A percentile compares a stretch with the other conserved stretches of the same genome.
These are phyloP conservation scores for Phytophthora ramorum DNA, from an alignment of 352 stramenopile genomes.

Conservation along the genomic window DNA sequence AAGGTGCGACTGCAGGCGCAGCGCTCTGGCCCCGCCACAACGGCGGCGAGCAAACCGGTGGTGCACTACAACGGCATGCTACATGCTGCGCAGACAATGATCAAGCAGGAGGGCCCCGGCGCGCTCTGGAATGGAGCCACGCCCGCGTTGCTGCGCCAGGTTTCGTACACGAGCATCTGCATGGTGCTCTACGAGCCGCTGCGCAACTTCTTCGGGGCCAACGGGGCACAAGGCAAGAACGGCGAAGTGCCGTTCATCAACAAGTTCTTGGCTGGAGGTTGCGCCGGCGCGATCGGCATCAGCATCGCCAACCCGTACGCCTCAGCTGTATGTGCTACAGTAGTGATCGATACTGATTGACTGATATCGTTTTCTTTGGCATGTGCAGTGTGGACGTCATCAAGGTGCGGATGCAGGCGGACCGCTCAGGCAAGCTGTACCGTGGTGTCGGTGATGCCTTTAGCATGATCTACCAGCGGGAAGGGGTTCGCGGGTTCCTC, in stretches of 20 bases:
- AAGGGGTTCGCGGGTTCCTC: conserved; percentile 77
- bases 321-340: not conserved
- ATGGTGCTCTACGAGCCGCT: conserved; percentile 89
- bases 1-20: conserved; percentile 88
- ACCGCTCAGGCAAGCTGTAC: conserved; percentile 74
- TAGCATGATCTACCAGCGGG: conserved; percentile 73
- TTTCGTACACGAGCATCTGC: conserved; percentile 88
- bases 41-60: conserved; percentile 33
- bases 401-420: conserved; percentile 89
- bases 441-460: conserved; percentile 74
- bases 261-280: conserved; percentile 83
- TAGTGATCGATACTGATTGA: conserved; percentile 7
- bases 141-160: conserved; percentile 82
- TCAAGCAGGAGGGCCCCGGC: conserved; percentile 64
- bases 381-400: conserved; percentile 82
- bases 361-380: conserved; percentile 12
- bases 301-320: conserved; percentile 86
- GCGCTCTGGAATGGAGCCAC: conserved; percentile 83
- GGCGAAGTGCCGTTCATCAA: conserved; percentile 77
- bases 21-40: conserved; percentile 33
- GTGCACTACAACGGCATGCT: conserved; percentile 84
- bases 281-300: conserved; percentile 82
- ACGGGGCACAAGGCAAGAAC: conserved; percentile 35
- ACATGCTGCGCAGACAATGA: conserved; percentile 70
- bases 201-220: conserved; percentile 75